These are phyloP conservation scores for Kurtzmaniella quercitrusa DNA, from an alignment of 1,139 yeast genomes.

Conservation along the genomic window DNA sequence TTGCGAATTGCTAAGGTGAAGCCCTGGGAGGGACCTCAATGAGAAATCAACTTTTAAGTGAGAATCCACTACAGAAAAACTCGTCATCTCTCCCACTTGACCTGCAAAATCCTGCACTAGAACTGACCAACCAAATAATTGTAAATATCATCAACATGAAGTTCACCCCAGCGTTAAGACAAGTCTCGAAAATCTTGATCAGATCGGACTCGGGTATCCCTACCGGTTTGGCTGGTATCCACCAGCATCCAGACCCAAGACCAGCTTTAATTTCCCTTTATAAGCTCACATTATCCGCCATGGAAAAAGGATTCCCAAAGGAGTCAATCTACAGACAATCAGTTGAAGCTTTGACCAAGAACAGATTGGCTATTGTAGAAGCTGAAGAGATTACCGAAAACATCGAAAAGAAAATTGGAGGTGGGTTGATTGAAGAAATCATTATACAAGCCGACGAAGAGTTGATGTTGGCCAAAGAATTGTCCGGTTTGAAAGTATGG, in stretches of 20 bases:
- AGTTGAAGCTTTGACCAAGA: slow-evolving; percentile 66
- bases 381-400: slow-evolving; percentile 57
- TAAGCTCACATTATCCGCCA: slow-evolving; percentile 59
- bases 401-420: slow-evolving; percentile 73
- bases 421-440: slow-evolving; percentile 82
- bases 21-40: too few relatives aligned
- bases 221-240: slow-evolving; percentile 76
- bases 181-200: slow-evolving; percentile 59
- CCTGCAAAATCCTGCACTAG: background rate
- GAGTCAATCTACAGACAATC: slow-evolving; percentile 74
- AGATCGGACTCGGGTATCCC: slow-evolving; percentile 68
- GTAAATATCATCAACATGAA: slow-evolving; percentile 27
- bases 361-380: slow-evolving; percentile 68
- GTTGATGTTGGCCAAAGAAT: slow-evolving; percentile 60
- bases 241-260: slow-evolving; percentile 80
- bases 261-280: slow-evolving; percentile 73
- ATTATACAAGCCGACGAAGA: slow-evolving; percentile 83
- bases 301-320: slow-evolving; percentile 60
- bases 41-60: too few relatives aligned
- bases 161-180: slow-evolving; percentile 41
- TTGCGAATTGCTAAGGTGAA: too few relatives aligned
- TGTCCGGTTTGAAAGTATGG: slow-evolving; percentile 68
- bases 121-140: slow-evolving; percentile 4
- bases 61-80: background rate
- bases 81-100: background rate